These are phyloP conservation scores for Solanum ahanhuiri DNA, from an alignment of 257 asterid species.

Conservation along the genomic window DNA sequence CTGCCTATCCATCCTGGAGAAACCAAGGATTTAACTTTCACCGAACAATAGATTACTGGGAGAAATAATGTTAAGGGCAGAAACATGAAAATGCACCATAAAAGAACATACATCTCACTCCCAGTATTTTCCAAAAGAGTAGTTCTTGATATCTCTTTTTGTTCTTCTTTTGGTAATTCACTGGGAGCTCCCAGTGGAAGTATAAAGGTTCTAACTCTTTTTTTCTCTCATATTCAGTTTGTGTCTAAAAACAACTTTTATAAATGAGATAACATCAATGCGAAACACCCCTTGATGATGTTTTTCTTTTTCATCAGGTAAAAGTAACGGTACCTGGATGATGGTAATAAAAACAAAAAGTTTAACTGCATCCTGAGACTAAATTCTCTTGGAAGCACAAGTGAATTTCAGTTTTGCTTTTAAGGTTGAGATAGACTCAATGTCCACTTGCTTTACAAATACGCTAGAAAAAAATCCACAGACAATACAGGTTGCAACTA, in stretches of 20 bases:
- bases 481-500: background rate
- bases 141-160: background rate
- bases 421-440: background rate
- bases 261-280: background rate
- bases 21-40: background rate
- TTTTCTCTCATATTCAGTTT: background rate
- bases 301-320: background rate
- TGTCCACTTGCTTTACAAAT: background rate
- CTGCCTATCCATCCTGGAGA: slow-evolving; percentile 82
- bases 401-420: background rate
- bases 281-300: background rate
- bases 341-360: background rate
- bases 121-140: background rate
- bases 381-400: background rate
- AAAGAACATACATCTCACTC: background rate
- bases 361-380: background rate
- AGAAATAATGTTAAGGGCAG: background rate
- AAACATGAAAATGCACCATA: slow-evolving; percentile 5
- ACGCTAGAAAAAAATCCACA: background rate
- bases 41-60: background rate
- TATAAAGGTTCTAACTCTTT: background rate
- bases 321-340: background rate
- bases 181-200: background rate
- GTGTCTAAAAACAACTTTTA: background rate
- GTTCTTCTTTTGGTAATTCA: background rate